Conservation (phyloP, 331 rosid genomes). For the Spiraea crenata region DNA sequence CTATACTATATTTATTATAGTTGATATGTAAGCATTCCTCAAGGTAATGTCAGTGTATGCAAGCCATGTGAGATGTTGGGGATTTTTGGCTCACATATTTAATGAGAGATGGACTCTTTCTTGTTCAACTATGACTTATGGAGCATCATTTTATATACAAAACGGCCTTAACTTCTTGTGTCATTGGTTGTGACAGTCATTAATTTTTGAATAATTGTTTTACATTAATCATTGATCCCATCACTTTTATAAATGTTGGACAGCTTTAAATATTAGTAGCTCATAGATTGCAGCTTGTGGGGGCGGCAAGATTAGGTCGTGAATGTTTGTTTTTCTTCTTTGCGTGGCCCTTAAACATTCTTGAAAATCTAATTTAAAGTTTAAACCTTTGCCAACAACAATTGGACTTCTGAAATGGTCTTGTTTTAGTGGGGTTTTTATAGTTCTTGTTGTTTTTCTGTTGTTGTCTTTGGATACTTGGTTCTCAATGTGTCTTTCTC, state of each 20-base stretch:
- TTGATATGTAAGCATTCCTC: conserved; percentile 48
- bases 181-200: conserved; percentile 37
- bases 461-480: conserved; percentile 30
- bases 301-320: conserved; percentile 50
- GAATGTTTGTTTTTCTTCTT: conserved; percentile 34
- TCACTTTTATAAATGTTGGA: conserved; percentile 38
- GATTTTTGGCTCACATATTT: conserved; percentile 40
- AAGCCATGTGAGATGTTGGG: conserved; percentile 79
- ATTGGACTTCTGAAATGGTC: conserved; percentile 27
- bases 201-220: conserved; percentile 12
- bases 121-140: conserved; percentile 56
- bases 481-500: conserved; percentile 34
- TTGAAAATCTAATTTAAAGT: not conserved
- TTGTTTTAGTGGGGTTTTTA: conserved; percentile 49
- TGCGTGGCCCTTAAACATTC: conserved; percentile 21
- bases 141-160: conserved; percentile 22
- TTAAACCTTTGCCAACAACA: conserved; percentile 27
- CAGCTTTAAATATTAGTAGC: conserved; percentile 39
- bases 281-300: conserved; percentile 44
- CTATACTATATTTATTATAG: conserved; percentile 3
- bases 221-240: not conserved
- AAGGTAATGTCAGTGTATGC: conserved; percentile 53
- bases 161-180: conserved; percentile 32
- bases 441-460: conserved; percentile 24
- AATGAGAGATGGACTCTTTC: conserved; percentile 52